phyloP scores from a whole-genome alignment of 2,329 filamentous ascomycete species.

The Fusarium pseudograminearum region DNA sequence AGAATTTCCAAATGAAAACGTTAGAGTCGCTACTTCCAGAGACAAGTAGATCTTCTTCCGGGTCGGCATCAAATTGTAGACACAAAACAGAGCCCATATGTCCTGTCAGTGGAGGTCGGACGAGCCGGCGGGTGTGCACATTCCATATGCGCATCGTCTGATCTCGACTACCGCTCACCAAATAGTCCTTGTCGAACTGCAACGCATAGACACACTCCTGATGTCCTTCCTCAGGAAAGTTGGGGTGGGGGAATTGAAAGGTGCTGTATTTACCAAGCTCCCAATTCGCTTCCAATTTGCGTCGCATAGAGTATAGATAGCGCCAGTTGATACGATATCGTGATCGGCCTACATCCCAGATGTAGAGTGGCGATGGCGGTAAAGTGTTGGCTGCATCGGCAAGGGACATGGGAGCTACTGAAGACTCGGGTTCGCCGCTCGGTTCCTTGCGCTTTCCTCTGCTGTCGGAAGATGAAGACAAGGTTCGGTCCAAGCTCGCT shows the following conservation, averaged over 20 bases:
- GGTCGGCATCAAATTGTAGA: constrained; percentile 91
- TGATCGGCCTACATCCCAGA: constrained; percentile 61
- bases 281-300: constrained; percentile 91
- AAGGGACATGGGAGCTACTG: constrained; percentile 48
- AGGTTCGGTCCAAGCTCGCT: constrained; percentile 49
- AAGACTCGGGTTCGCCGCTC: constrained; percentile 50
- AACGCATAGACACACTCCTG: constrained; percentile 94
- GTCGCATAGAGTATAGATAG: constrained; percentile 89
- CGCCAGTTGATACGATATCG: constrained; percentile 86
- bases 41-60: constrained; percentile 90
- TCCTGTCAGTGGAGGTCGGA: constrained; percentile 77
- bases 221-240: constrained; percentile 84
- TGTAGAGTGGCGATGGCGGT: constrained; percentile 62
- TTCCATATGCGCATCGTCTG: constrained; percentile 91
- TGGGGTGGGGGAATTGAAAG: constrained; percentile 90
- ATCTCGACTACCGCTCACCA: constrained; percentile 95
- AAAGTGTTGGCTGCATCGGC: constrained; percentile 50
- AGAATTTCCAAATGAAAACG: constrained; percentile 93
- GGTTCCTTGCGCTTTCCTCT: constrained; percentile 55
- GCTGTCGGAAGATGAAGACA: constrained; percentile 47
- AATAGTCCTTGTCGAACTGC: constrained; percentile 85
- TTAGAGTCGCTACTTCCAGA: constrained; percentile 94
- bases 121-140: constrained; percentile 81
- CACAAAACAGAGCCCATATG: constrained; percentile 92
- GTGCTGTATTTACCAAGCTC: constrained; percentile 82